Evolutionary conservation across 345 rosid genomes (phyloP).

Genomic region (Trapa bicornis): DNA sequence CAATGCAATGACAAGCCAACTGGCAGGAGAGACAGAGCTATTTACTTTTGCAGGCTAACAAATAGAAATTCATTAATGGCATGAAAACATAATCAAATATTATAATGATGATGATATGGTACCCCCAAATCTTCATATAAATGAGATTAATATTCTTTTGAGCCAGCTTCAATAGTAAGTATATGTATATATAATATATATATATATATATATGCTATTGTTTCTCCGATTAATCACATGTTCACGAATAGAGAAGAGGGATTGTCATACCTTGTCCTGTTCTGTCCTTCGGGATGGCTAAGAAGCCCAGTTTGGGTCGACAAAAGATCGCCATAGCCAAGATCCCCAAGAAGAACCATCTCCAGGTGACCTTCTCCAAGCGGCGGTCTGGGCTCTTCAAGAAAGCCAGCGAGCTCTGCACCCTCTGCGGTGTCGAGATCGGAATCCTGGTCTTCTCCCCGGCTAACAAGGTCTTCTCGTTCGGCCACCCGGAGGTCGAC

Average conservation of each 20-base stretch:
- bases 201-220: neutral
- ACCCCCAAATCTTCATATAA: neutral
- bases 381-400: slow-evolving; percentile 25
- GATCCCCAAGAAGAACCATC: slow-evolving; percentile 18
- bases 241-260: no score
- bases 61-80: neutral
- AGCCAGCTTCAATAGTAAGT: neutral
- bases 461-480: slow-evolving; percentile 18
- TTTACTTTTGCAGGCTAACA: neutral
- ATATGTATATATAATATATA: neutral
- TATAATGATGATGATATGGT: neutral
- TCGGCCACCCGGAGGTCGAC: slow-evolving; percentile 27
- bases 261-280: no score
- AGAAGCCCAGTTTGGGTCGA: slow-evolving; percentile 23
- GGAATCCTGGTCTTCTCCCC: slow-evolving; percentile 28
- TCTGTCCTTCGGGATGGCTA: slow-evolving; percentile 5
- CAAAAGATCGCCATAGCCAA: slow-evolving; percentile 25
- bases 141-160: neutral
- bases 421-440: slow-evolving; percentile 26
- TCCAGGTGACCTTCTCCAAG: slow-evolving; percentile 31
- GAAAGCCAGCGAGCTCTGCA: slow-evolving; percentile 32
- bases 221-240: neutral
- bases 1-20: neutral
- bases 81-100: neutral
- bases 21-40: neutral